These are phyloP conservation scores for Bruguiera gymnorhiza DNA, from an alignment of 345 rosid genomes.

Conservation along the genomic window DNA sequence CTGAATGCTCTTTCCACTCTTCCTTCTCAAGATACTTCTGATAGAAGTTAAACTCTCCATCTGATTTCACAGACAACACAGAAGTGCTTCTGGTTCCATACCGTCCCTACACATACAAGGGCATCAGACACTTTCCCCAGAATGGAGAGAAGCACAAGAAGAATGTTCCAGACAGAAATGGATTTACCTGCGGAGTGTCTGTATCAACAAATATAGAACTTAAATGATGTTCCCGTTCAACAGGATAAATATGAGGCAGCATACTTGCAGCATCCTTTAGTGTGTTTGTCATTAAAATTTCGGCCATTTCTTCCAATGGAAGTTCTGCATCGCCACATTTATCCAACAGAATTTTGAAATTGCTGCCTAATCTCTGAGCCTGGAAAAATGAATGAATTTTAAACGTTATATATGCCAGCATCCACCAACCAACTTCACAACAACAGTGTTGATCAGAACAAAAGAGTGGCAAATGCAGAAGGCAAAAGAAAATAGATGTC, in stretches of 20 bases:
- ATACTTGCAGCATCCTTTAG: constrained; percentile 41
- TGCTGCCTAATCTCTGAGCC: constrained; percentile 51
- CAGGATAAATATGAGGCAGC: constrained; percentile 41
- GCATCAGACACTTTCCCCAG: background rate
- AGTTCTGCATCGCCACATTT: constrained; percentile 37
- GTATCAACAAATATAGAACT: constrained; percentile 67
- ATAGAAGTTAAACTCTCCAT: constrained; percentile 45
- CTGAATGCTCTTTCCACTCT: constrained; percentile 47
- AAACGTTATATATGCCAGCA: background rate
- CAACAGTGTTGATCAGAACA: no score
- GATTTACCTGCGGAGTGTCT: constrained; percentile 32
- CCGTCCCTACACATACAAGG: constrained; percentile 40
- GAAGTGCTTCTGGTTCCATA: constrained; percentile 78
- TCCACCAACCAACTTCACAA: background rate
- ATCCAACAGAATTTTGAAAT: constrained; percentile 39
- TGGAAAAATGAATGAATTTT: constrained; percentile 17
- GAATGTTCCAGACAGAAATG: background rate
- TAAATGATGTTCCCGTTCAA: constrained; percentile 38
- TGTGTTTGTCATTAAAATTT: constrained; percentile 54
- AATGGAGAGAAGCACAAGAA: background rate
- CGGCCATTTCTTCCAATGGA: constrained; percentile 47
- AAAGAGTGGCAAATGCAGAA: no score
- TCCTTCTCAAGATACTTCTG: constrained; percentile 55
- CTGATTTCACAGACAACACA: constrained; percentile 41
- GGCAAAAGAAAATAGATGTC: no score